Base-by-base conservation (phyloP, 73 alveolate species). In the Tetrahymena malaccensis region DNA sequence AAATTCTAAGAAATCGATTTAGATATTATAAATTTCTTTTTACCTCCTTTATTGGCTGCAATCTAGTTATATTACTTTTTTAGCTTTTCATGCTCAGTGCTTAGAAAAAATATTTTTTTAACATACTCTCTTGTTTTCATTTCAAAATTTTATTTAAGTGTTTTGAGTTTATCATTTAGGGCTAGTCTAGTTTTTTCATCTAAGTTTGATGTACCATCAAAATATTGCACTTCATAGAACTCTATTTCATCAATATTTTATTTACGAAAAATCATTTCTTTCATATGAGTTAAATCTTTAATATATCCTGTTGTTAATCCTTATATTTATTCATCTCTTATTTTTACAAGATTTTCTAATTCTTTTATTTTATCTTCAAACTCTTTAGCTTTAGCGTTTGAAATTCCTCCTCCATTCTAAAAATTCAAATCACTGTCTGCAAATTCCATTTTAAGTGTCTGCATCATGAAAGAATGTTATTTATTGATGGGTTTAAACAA, bases 61-160 rank as follows among this genome's bases (percentile, higher is more conserved):
- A 56, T 44, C 56, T 95, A 50, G 27, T 55, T 40, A n/a, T 70
- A 70, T 35, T 89, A 50, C 31, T 22, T 25, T 56, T 89, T 95
- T 19, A 70, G 85, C 13, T 89, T 89, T 40, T 35, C 44, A 17
- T 85, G 34, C 84, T 95, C 97, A 22, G 70, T 58, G 33, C 25
- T 95, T 16, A 85, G 31, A 95, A 58, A 43, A 43, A 38, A 85
- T 40, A 95, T 89, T 44, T 85, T 43, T 58, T 95, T 95, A 16
- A 89, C 55, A 34, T 21, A 95, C 35, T 95, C 97, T 27, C 93
- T 85, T 1, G 94, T 95, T 35, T 58, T 85, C n/a, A 85, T 85
- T n/a, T 95, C 94, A 95, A 95, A 95, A 50, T 95, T 34, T 43
- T 85, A 50, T 95, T 95, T 95, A 19, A 95, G 70, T 31, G 93